phyloP scores from a whole-genome alignment of 768 basidiomycete genomes.

The Hygrophorus pudorinus region DNA sequence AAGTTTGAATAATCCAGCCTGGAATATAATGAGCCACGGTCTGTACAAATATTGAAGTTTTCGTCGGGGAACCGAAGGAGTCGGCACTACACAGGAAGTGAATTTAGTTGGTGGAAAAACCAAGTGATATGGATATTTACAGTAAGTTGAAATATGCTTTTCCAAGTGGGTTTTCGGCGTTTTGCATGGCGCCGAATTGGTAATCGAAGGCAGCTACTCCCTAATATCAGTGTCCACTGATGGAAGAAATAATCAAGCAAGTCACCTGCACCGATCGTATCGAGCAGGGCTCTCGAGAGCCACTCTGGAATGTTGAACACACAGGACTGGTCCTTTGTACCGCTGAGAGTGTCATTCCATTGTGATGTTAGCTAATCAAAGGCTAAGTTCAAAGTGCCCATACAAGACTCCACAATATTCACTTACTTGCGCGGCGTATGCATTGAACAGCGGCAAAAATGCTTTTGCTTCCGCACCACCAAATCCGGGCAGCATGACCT shows the following conservation, averaged over 20 bases:
- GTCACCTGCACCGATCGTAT: slow-evolving; percentile 40
- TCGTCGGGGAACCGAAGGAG: slow-evolving; percentile 38
- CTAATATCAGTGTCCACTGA: background rate
- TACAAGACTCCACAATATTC: slow-evolving; percentile 14
- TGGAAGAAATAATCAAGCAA: background rate
- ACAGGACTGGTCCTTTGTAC: slow-evolving; percentile 17
- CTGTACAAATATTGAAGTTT: slow-evolving; percentile 36
- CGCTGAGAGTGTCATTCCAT: slow-evolving; percentile 43
- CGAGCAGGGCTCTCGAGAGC: slow-evolving; percentile 40
- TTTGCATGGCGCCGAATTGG: slow-evolving; percentile 42
- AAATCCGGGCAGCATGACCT: slow-evolving; percentile 46
- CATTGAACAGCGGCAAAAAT: slow-evolving; percentile 38
- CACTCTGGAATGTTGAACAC: slow-evolving; percentile 41
- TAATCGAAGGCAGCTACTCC: slow-evolving; percentile 41
- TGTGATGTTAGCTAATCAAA: slow-evolving; percentile 31
- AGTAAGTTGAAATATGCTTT: slow-evolving; percentile 44
- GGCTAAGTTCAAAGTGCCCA: slow-evolving; percentile 12
- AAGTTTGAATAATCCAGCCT: slow-evolving; percentile 31
- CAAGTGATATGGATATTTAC: slow-evolving; percentile 15
- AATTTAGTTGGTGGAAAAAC: slow-evolving; percentile 12
- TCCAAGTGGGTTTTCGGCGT: slow-evolving; percentile 41
- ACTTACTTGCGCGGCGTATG: slow-evolving; percentile 31
- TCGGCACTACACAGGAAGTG: slow-evolving; percentile 22
- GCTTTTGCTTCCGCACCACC: slow-evolving; percentile 41
- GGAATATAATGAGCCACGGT: slow-evolving; percentile 29